Evolutionary conservation across 2,329 filamentous ascomycete genomes (phyloP).

Genomic region (Venturia asperata): DNA sequence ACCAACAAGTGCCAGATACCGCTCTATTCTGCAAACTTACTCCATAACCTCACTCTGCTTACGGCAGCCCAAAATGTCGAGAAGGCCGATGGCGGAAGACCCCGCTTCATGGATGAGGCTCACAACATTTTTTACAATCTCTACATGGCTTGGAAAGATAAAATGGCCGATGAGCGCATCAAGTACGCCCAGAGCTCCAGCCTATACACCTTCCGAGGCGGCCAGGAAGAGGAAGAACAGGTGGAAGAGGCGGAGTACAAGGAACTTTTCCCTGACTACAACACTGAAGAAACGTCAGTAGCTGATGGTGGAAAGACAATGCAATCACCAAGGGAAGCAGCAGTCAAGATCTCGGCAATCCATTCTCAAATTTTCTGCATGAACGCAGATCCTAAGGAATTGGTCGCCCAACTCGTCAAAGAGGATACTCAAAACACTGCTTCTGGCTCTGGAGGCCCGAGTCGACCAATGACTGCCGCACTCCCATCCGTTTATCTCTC

Average conservation of each 20-base stretch:
- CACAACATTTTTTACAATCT: constrained; percentile 64
- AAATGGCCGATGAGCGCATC: constrained; percentile 68
- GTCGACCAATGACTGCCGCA: constrained; percentile 36
- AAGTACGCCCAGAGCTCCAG: constrained; percentile 66
- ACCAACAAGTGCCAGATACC: not conserved
- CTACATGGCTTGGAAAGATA: constrained; percentile 73
- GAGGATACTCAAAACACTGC: not conserved
- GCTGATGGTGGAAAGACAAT: constrained; percentile 29
- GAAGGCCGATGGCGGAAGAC: not conserved
- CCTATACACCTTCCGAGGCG: constrained; percentile 77
- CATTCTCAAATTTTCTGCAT: constrained; percentile 18
- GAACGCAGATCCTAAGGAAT: not conserved
- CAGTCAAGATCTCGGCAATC: constrained; percentile 11
- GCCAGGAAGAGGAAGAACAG: constrained; percentile 67
- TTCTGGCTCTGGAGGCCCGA: not conserved
- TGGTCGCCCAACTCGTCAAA: not conserved
- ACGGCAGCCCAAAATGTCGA: constrained; percentile 15
- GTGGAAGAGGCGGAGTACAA: constrained; percentile 67
- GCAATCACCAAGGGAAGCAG: constrained; percentile 28
- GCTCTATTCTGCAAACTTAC: not conserved
- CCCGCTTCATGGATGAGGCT: not conserved
- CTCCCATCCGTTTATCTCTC: constrained; percentile 60
- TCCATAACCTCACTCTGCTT: not conserved
- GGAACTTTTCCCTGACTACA: constrained; percentile 73
- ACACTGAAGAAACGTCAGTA: constrained; percentile 41